Evolutionary conservation across 2,329 filamentous ascomycete genomes (phyloP), one percentile per base, ranked within the genome.

Genomic region (Neobulgaria alba): DNA sequence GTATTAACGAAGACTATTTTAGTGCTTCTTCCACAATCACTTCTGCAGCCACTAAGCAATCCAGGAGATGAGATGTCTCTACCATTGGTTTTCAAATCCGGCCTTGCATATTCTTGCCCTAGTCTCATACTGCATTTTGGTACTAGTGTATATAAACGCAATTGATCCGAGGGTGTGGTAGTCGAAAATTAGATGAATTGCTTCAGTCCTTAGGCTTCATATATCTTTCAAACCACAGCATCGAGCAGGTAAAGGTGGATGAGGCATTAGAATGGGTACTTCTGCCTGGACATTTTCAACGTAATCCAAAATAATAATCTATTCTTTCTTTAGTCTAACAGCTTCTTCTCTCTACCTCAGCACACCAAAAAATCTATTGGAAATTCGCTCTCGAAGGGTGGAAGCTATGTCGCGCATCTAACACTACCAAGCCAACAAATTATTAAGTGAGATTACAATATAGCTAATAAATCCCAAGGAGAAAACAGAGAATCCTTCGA

Each of bases 401-500:
- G 29, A n/a, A 15, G 15, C 15, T 12, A 12, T 3, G 29, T 30
- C 15, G 29, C 15, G 29, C n/a, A 30, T 30, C 29, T n/a, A 10
- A 15, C n/a, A 10, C 29, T n/a, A 3, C 29, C n/a, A 10, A 12
- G 12, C 3, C 29, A 15, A 30, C 12, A 30, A 4, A 12, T 30
- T 12, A 30, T 15, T 10, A 15, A 30, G 29, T 15, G n/a, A 7
- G 30, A 10, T 26, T 10, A 10, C 32, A 26, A 19, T 12, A 26
- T 18, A 12, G 29, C 12, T n/a, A n/a, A n/a, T 29, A 33, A 5
- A 29, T 33, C 23, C 18, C 23, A n/a, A 23, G 32, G 14, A 14
- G 29, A 33, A 36, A 19, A 34, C 14, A 39, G 9, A 17, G 38
- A 29, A 39, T 40, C 12, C 39, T 71, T 67, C 43, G 68, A 70